A percentile compares a stretch with the other conserved stretches of the same genome.
Evolutionary conservation across 345 rosid species (phyloP).

Genomic region (Heritiera littoralis): DNA sequence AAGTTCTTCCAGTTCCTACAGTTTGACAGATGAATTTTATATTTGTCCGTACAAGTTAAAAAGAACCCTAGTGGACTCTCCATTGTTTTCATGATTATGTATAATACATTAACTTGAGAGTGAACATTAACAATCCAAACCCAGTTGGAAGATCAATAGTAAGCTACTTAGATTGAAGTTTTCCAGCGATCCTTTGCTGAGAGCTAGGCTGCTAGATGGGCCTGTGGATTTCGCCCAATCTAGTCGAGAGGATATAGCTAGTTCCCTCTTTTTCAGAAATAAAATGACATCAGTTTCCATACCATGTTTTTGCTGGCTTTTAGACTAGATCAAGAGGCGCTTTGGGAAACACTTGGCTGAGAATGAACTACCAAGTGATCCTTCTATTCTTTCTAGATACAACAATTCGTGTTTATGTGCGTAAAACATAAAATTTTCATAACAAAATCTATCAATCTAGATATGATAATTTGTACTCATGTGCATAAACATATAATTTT

Average conservation of each 20-base stretch:
- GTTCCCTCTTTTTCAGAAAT: not conserved
- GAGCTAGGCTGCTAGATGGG: not conserved
- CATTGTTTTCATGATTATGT: not conserved
- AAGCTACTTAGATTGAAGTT: not conserved
- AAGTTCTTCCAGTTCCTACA: not conserved
- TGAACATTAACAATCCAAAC: not conserved
- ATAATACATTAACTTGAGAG: not conserved
- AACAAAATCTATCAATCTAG: too few relatives aligned
- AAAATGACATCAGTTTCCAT: not conserved
- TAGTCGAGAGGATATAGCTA: not conserved
- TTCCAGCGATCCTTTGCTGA: not conserved
- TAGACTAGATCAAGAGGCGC: not conserved
- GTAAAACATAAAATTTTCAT: too few relatives aligned
- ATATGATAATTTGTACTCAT: too few relatives aligned
- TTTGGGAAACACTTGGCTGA: not conserved
- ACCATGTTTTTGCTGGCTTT: not conserved
- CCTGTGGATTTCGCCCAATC: not conserved
- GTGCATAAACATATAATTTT: too few relatives aligned
- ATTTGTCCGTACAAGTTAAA: too few relatives aligned
- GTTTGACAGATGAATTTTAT: too few relatives aligned
- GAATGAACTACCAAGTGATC: not conserved
- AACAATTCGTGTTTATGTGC: too few relatives aligned
- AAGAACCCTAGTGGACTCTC: not conserved
- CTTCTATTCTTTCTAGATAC: not conserved
- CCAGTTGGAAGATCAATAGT: not conserved